These are phyloP conservation scores for Penicillium parvum DNA, from an alignment of 495 filamentous ascomycete genomes.

Conservation along the genomic window DNA sequence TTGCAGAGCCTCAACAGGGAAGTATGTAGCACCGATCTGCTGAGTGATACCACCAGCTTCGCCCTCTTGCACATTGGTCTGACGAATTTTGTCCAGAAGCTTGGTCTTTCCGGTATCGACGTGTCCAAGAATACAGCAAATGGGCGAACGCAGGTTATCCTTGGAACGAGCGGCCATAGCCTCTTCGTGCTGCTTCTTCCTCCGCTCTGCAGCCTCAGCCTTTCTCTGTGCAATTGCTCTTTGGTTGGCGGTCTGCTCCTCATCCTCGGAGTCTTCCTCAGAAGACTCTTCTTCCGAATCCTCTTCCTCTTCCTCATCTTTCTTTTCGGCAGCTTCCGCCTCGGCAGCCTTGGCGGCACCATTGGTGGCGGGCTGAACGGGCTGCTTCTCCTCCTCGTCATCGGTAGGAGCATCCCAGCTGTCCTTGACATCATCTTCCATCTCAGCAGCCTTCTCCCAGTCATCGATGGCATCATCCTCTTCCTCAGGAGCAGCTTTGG, in stretches of 20 bases:
- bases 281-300: constrained; percentile 49
- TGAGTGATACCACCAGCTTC: constrained; percentile 99
- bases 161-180: constrained; percentile 87
- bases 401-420: constrained; percentile 89
- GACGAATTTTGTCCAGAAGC: constrained; percentile 95
- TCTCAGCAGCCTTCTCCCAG: constrained; percentile 83
- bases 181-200: constrained; percentile 84
- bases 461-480: constrained; percentile 68
- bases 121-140: constrained; percentile 99
- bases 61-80: constrained; percentile 98
- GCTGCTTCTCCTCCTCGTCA: constrained; percentile 65
- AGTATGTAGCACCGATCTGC: constrained; percentile 99
- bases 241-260: constrained; percentile 62
- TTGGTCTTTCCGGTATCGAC: constrained; percentile 99
- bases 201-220: constrained; percentile 83
- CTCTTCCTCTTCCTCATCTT: constrained; percentile 32
- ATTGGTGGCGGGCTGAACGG: constrained; percentile 23
- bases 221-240: constrained; percentile 69
- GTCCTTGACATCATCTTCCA: constrained; percentile 78
- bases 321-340: too few species aligned
- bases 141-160: constrained; percentile 93
- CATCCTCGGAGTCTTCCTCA: constrained; percentile 60
- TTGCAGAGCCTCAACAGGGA: constrained; percentile 89
- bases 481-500: constrained; percentile 50
- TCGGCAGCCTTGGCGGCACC: constrained; percentile 26